Evolutionary conservation across 176 grass and related monocot genomes (phyloP).

Genomic region (Zoysia pacifica): DNA sequence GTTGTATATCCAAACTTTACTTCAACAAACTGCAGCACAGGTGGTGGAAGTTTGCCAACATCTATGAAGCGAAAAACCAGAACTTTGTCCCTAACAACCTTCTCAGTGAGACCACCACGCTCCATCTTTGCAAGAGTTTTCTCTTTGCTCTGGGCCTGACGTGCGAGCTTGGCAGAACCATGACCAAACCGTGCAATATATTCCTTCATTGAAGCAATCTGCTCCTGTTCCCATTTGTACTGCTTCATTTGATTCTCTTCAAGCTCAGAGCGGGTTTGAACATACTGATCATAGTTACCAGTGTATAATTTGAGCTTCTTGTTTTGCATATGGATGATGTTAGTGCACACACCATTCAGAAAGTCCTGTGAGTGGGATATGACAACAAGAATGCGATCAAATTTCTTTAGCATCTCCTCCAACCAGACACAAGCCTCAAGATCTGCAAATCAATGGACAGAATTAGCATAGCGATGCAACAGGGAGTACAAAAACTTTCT

Average conservation of each 20-base stretch:
- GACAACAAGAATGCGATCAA: constrained; percentile 83
- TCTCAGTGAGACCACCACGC: constrained; percentile 88
- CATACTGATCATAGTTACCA: constrained; percentile 88
- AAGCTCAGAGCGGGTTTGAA: constrained; percentile 70
- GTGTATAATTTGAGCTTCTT: constrained; percentile 91
- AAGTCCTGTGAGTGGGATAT: constrained; percentile 90
- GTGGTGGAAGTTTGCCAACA: constrained; percentile 85
- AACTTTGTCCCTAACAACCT: constrained; percentile 66
- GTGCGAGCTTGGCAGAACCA: constrained; percentile 85
- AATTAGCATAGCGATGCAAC: background rate
- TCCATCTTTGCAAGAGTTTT: constrained; percentile 99
- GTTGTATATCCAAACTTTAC: constrained; percentile 86
- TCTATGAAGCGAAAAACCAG: constrained; percentile 74
- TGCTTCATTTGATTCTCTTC: constrained; percentile 98
- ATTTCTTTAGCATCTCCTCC: constrained; percentile 84
- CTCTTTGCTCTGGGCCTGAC: constrained; percentile 91
- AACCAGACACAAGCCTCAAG: constrained; percentile 97
- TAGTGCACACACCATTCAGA: constrained; percentile 89
- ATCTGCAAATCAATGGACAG: constrained; percentile 58
- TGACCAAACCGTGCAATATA: constrained; percentile 95
- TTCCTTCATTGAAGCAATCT: constrained; percentile 89
- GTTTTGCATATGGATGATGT: constrained; percentile 96
- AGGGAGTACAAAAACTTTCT: background rate
- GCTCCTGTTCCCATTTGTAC: constrained; percentile 97
- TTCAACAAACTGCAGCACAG: constrained; percentile 87